A percentile compares a stretch with the other conserved stretches of the same genome.
phyloP scores from a whole-genome alignment of 2,329 filamentous ascomycete species.

The Calonectria pseudoreteaudii region DNA sequence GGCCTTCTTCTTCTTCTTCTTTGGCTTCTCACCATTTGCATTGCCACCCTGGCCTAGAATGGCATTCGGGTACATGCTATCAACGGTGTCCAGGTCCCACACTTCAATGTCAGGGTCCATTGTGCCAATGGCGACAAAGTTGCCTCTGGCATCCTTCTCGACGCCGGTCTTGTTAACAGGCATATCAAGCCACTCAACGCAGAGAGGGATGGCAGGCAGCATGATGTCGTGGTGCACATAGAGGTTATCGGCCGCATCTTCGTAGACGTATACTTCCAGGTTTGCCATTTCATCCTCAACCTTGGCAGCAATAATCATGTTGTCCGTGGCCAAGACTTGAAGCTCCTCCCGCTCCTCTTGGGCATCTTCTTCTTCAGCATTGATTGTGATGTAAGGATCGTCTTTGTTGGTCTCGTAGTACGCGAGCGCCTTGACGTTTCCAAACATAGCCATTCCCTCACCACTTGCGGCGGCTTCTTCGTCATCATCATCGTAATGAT shows the following conservation, averaged over 20 bases:
- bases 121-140: slow-evolving; percentile 94
- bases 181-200: slow-evolving; percentile 94
- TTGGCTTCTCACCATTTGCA: slow-evolving; percentile 63
- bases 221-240: slow-evolving; percentile 99
- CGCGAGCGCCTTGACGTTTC: slow-evolving; percentile 91
- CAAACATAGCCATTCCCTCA: slow-evolving; percentile 90
- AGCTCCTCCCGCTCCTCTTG: slow-evolving; percentile 94
- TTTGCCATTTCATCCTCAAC: slow-evolving; percentile 98
- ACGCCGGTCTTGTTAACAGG: slow-evolving; percentile 79
- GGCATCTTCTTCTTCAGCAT: slow-evolving; percentile 75
- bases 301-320: slow-evolving; percentile 90
- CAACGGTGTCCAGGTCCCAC: slow-evolving; percentile 95
- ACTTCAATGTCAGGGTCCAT: slow-evolving; percentile 99
- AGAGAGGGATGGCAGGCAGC: slow-evolving; percentile 95
- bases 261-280: slow-evolving; percentile 96
- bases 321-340: slow-evolving; percentile 92
- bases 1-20: slow-evolving; percentile 87
- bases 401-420: slow-evolving; percentile 96
- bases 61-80: slow-evolving; percentile 98
- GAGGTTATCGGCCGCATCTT: slow-evolving; percentile 93
- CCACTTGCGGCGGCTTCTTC: slow-evolving; percentile 60
- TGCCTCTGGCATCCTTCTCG: slow-evolving; percentile 77
- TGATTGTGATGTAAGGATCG: slow-evolving; percentile 95
- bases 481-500: slow-evolving; percentile 92
- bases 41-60: slow-evolving; percentile 84